Evolutionary conservation across 768 basidiomycete species (phyloP).

Genomic region (Tricholoma saponaceum): DNA sequence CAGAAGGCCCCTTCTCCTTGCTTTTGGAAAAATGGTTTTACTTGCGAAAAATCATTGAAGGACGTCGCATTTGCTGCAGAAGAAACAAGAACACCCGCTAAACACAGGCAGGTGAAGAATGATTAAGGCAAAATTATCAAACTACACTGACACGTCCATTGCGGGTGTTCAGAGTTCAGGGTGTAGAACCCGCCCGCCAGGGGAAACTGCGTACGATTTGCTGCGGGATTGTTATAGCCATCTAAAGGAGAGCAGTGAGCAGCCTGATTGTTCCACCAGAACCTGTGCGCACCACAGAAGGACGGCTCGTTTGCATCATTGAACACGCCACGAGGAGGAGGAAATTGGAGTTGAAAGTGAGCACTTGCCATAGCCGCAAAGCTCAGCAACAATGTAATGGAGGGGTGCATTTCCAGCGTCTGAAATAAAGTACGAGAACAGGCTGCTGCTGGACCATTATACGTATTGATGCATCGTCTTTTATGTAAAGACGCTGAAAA

Average conservation of each 20-base stretch:
- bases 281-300: conserved; percentile 58
- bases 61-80: conserved; percentile 54
- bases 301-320: conserved; percentile 49
- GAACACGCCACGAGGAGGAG: conserved; percentile 68
- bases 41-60: conserved; percentile 58
- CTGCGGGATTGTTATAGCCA: conserved; percentile 50
- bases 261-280: not conserved
- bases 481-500: not conserved
- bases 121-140: not conserved
- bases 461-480: not conserved
- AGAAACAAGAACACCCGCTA: conserved; percentile 54
- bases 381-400: conserved; percentile 28
- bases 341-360: conserved; percentile 81
- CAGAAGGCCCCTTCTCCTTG: conserved; percentile 62
- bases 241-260: conserved; percentile 36
- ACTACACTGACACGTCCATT: conserved; percentile 50
- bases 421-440: not conserved
- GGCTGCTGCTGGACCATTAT: not conserved
- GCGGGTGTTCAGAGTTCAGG: conserved; percentile 61
- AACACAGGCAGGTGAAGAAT: not conserved
- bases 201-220: conserved; percentile 67
- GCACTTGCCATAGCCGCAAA: conserved; percentile 47
- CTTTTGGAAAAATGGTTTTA: conserved; percentile 46
- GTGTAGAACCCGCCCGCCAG: conserved; percentile 56
- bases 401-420: conserved; percentile 9